Evolutionary conservation across 805 yeast genomes (phyloP).

Genomic region (Teunomyces aglyptinius): DNA sequence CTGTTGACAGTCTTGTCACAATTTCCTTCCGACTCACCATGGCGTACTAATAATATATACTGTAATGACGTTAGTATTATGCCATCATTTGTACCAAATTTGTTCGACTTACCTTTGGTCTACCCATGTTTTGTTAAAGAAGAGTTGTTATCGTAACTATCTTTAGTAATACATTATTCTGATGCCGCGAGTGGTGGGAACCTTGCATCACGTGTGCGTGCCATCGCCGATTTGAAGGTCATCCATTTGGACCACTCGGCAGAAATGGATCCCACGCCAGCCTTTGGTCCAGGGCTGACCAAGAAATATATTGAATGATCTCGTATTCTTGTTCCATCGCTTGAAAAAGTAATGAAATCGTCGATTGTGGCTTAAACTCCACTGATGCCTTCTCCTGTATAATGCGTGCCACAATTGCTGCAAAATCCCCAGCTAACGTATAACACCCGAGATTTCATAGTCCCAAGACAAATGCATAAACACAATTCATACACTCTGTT

Average conservation of each 20-base stretch:
- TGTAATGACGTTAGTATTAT: conserved; percentile 14
- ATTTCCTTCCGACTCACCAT: conserved; percentile 92
- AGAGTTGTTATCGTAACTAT: neutral
- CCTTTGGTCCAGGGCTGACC: neutral
- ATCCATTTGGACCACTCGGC: neutral
- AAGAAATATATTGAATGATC: too few species aligned
- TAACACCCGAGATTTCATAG: too few species aligned
- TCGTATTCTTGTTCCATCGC: neutral
- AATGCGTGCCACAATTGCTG: neutral
- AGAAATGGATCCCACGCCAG: neutral
- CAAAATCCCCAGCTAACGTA: neutral
- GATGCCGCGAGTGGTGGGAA: neutral
- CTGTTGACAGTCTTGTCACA: conserved; percentile 79
- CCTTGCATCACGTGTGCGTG: neutral
- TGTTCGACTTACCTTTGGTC: conserved; percentile 29
- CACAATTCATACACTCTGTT: too few species aligned
- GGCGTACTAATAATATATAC: conserved; percentile 79
- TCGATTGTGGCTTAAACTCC: too few species aligned
- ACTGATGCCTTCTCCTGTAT: neutral
- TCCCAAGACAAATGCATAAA: too few species aligned
- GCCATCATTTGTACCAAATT: too few species aligned
- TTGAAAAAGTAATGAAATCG: neutral
- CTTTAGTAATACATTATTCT: neutral
- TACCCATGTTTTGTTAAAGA: conserved; percentile 23
- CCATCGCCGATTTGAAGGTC: neutral